phyloP scores from a whole-genome alignment of 805 yeast genomes.

The Brettanomyces custersianus region DNA sequence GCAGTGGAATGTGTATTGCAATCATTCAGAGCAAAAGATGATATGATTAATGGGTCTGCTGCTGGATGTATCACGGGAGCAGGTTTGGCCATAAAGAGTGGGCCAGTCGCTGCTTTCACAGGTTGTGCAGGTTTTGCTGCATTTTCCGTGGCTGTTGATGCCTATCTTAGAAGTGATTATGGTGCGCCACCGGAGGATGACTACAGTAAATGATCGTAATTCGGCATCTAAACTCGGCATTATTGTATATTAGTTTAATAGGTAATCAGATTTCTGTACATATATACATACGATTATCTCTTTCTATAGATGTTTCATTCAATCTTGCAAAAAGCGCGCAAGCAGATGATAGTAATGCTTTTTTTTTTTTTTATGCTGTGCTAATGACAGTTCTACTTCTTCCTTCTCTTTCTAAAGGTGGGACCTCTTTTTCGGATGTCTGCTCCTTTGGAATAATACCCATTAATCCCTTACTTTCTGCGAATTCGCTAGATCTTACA shows the following conservation, averaged over 20 bases:
- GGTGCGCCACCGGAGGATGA: conserved; percentile 81
- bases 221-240: neutral
- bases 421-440: conserved; percentile 43
- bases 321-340: too few relatives aligned
- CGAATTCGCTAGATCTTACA: conserved; percentile 69
- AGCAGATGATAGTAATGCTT: too few relatives aligned
- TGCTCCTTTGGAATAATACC: conserved; percentile 77
- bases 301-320: too few relatives aligned
- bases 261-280: neutral
- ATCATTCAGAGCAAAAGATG: conserved; percentile 80
- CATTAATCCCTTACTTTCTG: conserved; percentile 86
- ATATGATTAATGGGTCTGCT: conserved; percentile 79
- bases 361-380: neutral
- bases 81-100: conserved; percentile 83
- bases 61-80: conserved; percentile 98
- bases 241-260: neutral
- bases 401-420: conserved; percentile 76
- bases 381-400: conserved; percentile 16
- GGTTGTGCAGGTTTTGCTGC: conserved; percentile 99
- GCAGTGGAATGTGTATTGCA: conserved; percentile 91
- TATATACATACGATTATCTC: neutral
- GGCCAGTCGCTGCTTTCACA: conserved; percentile 83
- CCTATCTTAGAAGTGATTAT: conserved; percentile 77
- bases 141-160: conserved; percentile 81
- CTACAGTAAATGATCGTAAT: conserved; percentile 47